These are phyloP conservation scores for Plasmodium adleri DNA, from an alignment of 169 alveolate genomes.

Conservation along the genomic window DNA sequence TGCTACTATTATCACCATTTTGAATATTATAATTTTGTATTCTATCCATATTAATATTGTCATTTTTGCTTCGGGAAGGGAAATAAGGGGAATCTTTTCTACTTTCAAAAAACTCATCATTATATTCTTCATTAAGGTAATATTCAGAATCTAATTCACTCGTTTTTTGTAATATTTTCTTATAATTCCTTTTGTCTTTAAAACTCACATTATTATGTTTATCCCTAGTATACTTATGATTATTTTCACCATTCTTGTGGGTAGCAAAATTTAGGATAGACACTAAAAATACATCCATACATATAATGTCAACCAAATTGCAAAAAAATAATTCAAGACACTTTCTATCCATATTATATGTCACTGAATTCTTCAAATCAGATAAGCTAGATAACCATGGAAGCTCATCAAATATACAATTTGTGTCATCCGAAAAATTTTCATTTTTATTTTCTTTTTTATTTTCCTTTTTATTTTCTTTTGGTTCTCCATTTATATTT, in stretches of 20 bases:
- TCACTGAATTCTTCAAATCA: slow-evolving; percentile 56
- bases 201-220: slow-evolving; percentile 7
- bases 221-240: neutral
- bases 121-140: neutral
- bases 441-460: neutral
- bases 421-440: neutral
- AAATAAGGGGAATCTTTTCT: neutral
- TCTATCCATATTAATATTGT: too few relatives aligned
- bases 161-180: slow-evolving; percentile 4
- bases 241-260: slow-evolving; percentile 7
- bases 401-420: slow-evolving; percentile 45
- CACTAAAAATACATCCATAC: slow-evolving; percentile 27
- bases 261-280: slow-evolving; percentile 46
- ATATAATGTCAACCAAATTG: slow-evolving; percentile 69
- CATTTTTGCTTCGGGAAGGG: too few relatives aligned
- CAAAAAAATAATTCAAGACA: slow-evolving; percentile 64
- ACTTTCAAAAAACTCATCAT: neutral
- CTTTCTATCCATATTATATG: slow-evolving; percentile 62
- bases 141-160: neutral
- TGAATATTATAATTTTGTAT: neutral
- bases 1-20: neutral
- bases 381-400: slow-evolving; percentile 74
- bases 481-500: slow-evolving; percentile 35
- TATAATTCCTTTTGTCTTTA: slow-evolving; percentile 10
- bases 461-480: slow-evolving; percentile 14